Evolutionary conservation across 148 eudicot genomes (phyloP).

Genomic region (Rheum nobile): DNA sequence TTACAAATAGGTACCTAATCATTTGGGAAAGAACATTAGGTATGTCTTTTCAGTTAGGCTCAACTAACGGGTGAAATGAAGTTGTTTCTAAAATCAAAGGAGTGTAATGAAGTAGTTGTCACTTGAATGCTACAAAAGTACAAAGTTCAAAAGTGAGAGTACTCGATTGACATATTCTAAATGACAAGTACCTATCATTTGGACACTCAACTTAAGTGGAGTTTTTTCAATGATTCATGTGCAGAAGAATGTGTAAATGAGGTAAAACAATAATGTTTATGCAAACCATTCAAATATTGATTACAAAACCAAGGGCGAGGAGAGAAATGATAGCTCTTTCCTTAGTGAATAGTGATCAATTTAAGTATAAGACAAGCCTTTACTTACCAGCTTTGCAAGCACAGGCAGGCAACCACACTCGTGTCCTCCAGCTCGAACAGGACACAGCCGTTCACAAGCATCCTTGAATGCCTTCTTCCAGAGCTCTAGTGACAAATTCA

Average conservation of each 20-base stretch:
- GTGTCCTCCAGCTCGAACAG: slow-evolving; percentile 79
- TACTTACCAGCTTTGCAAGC: slow-evolving; percentile 9
- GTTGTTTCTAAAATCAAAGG: slow-evolving; percentile 4
- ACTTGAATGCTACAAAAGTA: too few species aligned
- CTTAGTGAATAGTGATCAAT: not conserved
- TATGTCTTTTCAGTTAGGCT: too few species aligned
- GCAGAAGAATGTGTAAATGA: not conserved
- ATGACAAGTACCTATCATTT: not conserved
- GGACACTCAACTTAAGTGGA: not conserved
- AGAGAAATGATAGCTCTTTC: not conserved
- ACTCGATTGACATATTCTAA: too few species aligned
- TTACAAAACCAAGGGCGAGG: not conserved
- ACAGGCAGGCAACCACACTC: slow-evolving; percentile 92
- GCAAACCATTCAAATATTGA: not conserved
- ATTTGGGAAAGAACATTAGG: too few species aligned
- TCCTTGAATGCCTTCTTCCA: slow-evolving; percentile 95
- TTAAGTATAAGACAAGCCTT: not conserved
- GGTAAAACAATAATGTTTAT: not conserved
- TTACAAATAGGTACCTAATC: not conserved
- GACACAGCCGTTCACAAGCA: slow-evolving; percentile 53
- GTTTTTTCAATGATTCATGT: not conserved
- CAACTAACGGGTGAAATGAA: not conserved
- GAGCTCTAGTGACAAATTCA: slow-evolving; percentile 56
- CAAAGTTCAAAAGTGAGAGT: too few species aligned
- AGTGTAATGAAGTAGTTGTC: not conserved